phyloP scores from a whole-genome alignment of 495 filamentous ascomycete genomes.

The Cairneyella variabilis region DNA sequence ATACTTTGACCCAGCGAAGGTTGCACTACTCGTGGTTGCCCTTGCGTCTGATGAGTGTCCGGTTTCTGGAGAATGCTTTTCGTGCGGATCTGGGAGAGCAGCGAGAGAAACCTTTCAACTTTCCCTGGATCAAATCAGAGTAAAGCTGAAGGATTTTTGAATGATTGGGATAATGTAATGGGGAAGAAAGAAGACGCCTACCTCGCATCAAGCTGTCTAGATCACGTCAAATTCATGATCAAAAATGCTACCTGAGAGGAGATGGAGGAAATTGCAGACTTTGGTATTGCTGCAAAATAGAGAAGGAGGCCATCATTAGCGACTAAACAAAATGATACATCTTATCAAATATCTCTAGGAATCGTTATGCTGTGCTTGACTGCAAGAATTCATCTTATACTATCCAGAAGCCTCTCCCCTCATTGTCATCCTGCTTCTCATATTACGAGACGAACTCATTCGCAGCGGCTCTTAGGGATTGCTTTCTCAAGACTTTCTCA shows the following conservation, averaged over 20 bases:
- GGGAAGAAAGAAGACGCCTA: neutral
- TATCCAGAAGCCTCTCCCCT: too few species aligned
- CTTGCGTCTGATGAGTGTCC: neutral
- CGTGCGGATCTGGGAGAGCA: neutral
- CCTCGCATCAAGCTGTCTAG: neutral
- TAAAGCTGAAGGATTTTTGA: neutral
- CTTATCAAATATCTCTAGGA: too few species aligned
- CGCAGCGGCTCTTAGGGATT: too few species aligned
- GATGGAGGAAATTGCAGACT: too few species aligned
- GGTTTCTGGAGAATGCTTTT: neutral
- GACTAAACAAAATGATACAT: too few species aligned
- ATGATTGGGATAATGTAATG: neutral
- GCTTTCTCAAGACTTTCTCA: too few species aligned
- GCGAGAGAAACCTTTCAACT: neutral
- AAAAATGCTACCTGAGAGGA: neutral
- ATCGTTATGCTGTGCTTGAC: too few species aligned
- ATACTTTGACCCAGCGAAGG: neutral
- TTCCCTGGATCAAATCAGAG: neutral
- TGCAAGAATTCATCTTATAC: too few species aligned
- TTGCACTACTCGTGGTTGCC: neutral
- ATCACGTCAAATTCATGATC: neutral
- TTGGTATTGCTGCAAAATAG: too few species aligned
- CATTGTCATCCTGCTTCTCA: too few species aligned
- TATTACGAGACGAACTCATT: too few species aligned
- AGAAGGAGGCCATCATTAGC: too few species aligned